Evolutionary conservation across 306 rosid species (phyloP).

Genomic region (Medicago truncatula): DNA sequence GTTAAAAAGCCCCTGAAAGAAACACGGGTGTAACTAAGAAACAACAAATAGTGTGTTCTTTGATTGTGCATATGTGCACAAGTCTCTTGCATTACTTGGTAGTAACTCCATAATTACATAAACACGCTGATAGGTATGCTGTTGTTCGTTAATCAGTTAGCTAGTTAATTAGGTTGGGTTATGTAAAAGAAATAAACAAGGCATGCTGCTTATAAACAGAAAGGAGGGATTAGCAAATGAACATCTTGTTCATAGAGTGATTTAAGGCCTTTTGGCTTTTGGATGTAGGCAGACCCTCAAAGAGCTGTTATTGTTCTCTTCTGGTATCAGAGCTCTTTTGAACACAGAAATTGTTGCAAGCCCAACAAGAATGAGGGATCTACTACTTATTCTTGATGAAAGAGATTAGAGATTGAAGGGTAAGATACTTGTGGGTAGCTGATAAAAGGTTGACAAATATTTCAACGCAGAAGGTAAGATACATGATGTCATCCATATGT

Average conservation of each 20-base stretch:
- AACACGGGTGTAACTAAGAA: constrained; percentile 37
- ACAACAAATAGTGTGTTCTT: constrained; percentile 8
- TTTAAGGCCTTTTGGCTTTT: not conserved
- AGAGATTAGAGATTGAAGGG: not conserved
- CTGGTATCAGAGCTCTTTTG: not conserved
- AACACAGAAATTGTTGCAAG: not conserved
- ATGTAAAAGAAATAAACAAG: not conserved
- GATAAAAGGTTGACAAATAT: not conserved
- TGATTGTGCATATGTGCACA: not conserved
- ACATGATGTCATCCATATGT: constrained; percentile 27
- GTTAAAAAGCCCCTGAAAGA: constrained; percentile 67
- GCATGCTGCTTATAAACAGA: not conserved
- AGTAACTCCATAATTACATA: constrained; percentile 21
- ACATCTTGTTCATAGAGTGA: not conserved
- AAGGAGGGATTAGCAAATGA: not conserved
- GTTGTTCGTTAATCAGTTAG: not conserved
- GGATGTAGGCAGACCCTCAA: not conserved
- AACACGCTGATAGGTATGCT: not conserved
- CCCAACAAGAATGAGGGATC: not conserved
- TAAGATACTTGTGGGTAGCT: not conserved
- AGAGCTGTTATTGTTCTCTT: not conserved
- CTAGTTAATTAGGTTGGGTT: not conserved
- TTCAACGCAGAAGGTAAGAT: not conserved
- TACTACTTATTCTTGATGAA: not conserved
- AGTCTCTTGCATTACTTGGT: constrained; percentile 25